Base-by-base conservation (phyloP, 129 eudicot genomes). In the Arctium minus region DNA sequence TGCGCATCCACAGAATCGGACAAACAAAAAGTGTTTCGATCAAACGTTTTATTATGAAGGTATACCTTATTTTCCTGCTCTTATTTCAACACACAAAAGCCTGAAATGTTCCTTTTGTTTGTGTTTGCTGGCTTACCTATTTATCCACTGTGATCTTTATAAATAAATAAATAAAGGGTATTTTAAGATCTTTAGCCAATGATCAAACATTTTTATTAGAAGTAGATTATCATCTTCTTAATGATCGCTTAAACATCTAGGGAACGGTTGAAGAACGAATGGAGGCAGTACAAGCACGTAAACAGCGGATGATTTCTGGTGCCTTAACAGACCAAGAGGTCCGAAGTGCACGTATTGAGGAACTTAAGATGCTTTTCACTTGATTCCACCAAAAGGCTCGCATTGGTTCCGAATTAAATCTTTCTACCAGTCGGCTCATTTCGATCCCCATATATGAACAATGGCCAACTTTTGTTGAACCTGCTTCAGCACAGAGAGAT, bases 1-100 rank as follows among this genome's bases (percentile, higher is more conserved):
- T 96, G 99, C 97, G 98, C 39, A 93, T 96, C 69, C 99, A 96
- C 83, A 97, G 99, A 50, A 96, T 96, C 78, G 99, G 99, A 79
- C 99, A 96, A 88, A 91, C 94, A 15, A 91, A 90, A 80, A 85
- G 80, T 22, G 99, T 96, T 39, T 80, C 56, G 11, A 96, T 96
- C 75, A 93, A 92, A 84, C 89, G 99, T 74, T 96, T 96, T 77
- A 96, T 96, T n/a, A 91, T 96, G 50, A 93, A 93, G 97, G 99
- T 96, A 90, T 40, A 6, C 29, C 42, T 76, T 81, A 18, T 50
- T 67, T 32, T 29, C 15, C 11, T 48, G 27, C 70, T 67, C 65
- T 17, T 4, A 1, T 10, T 32, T 64, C 8, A 29, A 30, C 39
- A 71, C 33, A 38, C n/a, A 3, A 81, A 73, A 37, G 6, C 46